Evolutionary conservation across 352 stramenopile genomes (phyloP), one percentile per base, ranked within the genome.

Genomic region (Globisporangium mamillatum): DNA sequence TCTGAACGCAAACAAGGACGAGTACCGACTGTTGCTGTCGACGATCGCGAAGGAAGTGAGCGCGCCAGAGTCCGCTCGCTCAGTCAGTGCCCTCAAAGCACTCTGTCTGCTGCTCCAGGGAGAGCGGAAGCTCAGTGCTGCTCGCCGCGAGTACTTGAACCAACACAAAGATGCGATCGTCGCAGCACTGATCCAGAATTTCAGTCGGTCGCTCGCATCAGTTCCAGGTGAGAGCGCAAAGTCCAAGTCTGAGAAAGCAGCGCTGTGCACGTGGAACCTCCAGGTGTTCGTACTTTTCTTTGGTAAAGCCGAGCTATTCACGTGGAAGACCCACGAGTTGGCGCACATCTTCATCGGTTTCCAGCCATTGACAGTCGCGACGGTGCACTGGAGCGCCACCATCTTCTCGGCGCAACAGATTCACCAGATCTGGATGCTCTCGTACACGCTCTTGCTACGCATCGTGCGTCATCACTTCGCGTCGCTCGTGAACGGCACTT

Each of bases 381-480:
- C 79, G 0, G 66, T 77, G 55, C 75, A 84, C 56, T 64, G 66
- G 50, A 54, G 54, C 20, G 7, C 41, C 0, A 72, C 75, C 18
- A 48, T 61, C 4, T 78, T 64, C 73, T 70, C 74, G 1, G 41
- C 64, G 8, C 20, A 75, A 10, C 79, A 90, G 34, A 46, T 94
- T n/a, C 79, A 94, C 71, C 70, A 84, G 32, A 27, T 96, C 54
- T 96, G 86, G 86, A 84, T 80, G 66, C 69, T 88, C 60, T 92
- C 86, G 64, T 96, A 96, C 71, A 80, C 78, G 8, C 60, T 96
- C 22, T 70, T 96, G 24, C 64, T 96, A 60, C 86, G 88, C 18
- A 77, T 96, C 14, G 78, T 94, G 55, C 83, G 88, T 8, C 86
- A 91, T 56, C 86, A 94, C 70, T 91, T 92, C 44, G 72, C 76